These are phyloP conservation scores for Litsea cubeba DNA, from an alignment of 164 flowering plant species.

Conservation along the genomic window DNA sequence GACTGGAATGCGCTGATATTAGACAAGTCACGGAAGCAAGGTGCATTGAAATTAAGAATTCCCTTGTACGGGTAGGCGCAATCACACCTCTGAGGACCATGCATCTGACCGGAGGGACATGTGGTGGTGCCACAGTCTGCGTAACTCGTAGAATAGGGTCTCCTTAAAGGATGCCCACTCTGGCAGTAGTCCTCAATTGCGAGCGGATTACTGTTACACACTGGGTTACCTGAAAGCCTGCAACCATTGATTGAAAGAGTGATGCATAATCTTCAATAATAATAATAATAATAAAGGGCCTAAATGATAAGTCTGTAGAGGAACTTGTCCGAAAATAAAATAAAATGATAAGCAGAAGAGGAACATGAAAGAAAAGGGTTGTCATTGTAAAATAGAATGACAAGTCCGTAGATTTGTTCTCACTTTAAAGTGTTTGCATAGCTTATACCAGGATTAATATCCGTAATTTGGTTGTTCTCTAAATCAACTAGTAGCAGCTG, in stretches of 20 bases:
- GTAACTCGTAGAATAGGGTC: constrained; percentile 59
- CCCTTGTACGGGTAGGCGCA: constrained; percentile 80
- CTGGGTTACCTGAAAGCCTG: constrained; percentile 78
- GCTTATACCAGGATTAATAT: constrained; percentile 30
- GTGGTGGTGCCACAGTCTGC: constrained; percentile 49
- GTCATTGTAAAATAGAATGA: neutral
- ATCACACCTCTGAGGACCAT: constrained; percentile 74
- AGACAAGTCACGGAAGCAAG: constrained; percentile 64
- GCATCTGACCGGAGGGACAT: constrained; percentile 46
- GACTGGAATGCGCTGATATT: constrained; percentile 48
- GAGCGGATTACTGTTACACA: constrained; percentile 33
- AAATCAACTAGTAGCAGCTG: constrained; percentile 69
- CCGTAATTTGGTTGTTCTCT: constrained; percentile 52
- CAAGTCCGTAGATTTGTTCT: constrained; percentile 14
- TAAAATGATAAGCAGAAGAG: too few relatives aligned
- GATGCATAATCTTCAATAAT: neutral
- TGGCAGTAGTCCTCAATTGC: constrained; percentile 50
- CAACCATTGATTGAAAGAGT: constrained; percentile 5
- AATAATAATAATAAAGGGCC: too few relatives aligned
- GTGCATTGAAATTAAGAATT: constrained; percentile 66
- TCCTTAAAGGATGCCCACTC: constrained; percentile 28
- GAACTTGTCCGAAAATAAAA: too few relatives aligned
- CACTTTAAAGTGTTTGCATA: constrained; percentile 57
- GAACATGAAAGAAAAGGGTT: neutral
- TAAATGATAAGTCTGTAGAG: too few relatives aligned